These are phyloP conservation scores for Scenedesmus sp. DNA, from an alignment of 163 green algal species.

Conservation along the genomic window DNA sequence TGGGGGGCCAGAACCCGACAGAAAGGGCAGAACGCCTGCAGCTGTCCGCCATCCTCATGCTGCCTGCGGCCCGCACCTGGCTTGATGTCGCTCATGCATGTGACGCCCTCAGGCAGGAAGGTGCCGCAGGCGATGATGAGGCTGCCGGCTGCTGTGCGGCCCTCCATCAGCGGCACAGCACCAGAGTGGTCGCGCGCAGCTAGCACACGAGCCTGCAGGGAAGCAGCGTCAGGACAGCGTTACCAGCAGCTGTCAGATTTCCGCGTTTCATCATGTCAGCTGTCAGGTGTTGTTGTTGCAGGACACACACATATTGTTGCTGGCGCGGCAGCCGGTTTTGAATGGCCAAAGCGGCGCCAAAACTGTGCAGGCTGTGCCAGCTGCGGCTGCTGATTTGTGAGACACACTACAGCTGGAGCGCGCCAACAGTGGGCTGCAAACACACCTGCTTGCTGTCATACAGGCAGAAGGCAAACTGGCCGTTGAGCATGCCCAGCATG, in stretches of 20 bases:
- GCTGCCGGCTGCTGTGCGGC: conserved; percentile 53
- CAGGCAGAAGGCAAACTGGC: conserved; percentile 70
- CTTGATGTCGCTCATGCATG: conserved; percentile 60
- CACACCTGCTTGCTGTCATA: conserved; percentile 70
- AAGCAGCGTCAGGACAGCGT: neutral
- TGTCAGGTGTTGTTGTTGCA: too few species aligned
- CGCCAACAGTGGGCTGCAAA: too few species aligned
- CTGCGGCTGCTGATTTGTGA: neutral
- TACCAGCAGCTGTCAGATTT: too few species aligned
- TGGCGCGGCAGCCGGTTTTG: too few species aligned
- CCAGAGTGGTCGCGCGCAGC: conserved; percentile 66
- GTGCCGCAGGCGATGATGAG: conserved; percentile 62
- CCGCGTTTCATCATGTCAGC: too few species aligned
- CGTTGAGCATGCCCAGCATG: conserved; percentile 66
- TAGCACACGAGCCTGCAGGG: conserved; percentile 64
- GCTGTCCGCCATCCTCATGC: too few species aligned
- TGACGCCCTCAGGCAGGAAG: conserved; percentile 54
- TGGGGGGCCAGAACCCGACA: too few species aligned
- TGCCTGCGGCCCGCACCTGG: conserved; percentile 39
- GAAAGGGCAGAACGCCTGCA: too few species aligned
- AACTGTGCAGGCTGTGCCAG: too few species aligned
- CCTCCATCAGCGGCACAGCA: conserved; percentile 62
- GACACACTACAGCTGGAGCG: neutral
- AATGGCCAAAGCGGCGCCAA: too few species aligned
- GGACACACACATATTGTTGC: too few species aligned